Evolutionary conservation across 345 rosid genomes (phyloP), one percentile per base, ranked within the genome.

Genomic region (Populus ilicifolia): DNA sequence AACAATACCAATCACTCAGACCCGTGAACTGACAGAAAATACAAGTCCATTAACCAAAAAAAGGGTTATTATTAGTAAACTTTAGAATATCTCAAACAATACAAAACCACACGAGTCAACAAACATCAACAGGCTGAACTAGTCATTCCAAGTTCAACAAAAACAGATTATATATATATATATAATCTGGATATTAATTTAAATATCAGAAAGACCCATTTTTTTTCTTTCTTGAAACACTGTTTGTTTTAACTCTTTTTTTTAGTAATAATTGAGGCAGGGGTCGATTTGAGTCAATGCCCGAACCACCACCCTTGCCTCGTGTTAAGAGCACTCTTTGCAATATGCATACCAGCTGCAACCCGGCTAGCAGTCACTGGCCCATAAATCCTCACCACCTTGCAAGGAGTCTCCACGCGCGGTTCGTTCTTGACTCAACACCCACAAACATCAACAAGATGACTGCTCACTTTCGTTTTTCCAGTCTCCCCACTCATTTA

Each of bases 351-450:
- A 39, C 74, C 23, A 12, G 3, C 67, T 66, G 66, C 64, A 30
- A 33, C 41, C n/a, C 21, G 23, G 17, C 62, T 52, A 59, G 13
- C 20, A 70, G 78, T 16, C 69, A 62, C 16, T 13, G n/a, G 14
- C 76, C 66, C 7, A 39, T 59, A 33, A 8, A 30, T 71, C 78
- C 83, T 82, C 29, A 82, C 52, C 90, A 79, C 86, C 86, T 33
- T 74, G 88, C 89, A 88, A 85, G 90, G 97, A 87, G 89, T 89
- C 80, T 73, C 67, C 89, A 67, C 80, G 88, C 89, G 96, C 88
- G 98, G 99, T 96, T 96, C 99, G 98, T 91, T 96, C 99, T 96
- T 96, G 99, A 96, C 99, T 96, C 99, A 87, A 86, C 90, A 88
- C 89, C 92, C 98, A 75, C 80, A 71, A 61, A 39, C 30, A 52